Evolutionary conservation across 768 basidiomycete genomes (phyloP).

Genomic region (Collybiopsis confluens): DNA sequence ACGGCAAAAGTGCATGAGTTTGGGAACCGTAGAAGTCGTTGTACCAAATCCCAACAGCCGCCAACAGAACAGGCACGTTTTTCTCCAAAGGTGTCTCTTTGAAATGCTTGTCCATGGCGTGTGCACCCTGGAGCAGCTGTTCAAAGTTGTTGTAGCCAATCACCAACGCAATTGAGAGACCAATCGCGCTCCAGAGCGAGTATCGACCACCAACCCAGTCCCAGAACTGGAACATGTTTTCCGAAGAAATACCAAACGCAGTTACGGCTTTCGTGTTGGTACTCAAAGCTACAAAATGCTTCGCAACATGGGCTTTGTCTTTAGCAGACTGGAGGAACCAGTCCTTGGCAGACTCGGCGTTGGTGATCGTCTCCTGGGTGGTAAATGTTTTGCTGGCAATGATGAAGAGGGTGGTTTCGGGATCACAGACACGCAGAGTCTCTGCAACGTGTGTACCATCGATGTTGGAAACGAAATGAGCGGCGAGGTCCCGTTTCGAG

Average conservation of each 20-base stretch:
- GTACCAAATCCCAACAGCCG: conserved; percentile 94
- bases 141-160: conserved; percentile 96
- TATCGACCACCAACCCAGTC: conserved; percentile 99
- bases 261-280: conserved; percentile 95
- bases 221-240: conserved; percentile 99
- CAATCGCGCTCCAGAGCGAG: conserved; percentile 98
- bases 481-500: conserved; percentile 80
- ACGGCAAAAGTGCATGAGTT: conserved; percentile 92
- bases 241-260: conserved; percentile 83
- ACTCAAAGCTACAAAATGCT: conserved; percentile 97
- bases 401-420: conserved; percentile 94
- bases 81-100: conserved; percentile 80
- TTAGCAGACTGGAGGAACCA: conserved; percentile 89
- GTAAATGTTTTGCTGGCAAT: conserved; percentile 99
- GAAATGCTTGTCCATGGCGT: conserved; percentile 98
- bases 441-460: conserved; percentile 97
- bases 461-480: conserved; percentile 94
- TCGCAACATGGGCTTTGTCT: conserved; percentile 90
- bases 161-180: conserved; percentile 87
- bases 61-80: conserved; percentile 90
- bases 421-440: conserved; percentile 73
- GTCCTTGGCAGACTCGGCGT: conserved; percentile 87
- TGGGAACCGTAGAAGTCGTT: conserved; percentile 98
- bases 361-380: conserved; percentile 99
- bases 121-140: conserved; percentile 83